Conservation (phyloP, 1,139 yeast genomes). For the Candida anutae region DNA sequence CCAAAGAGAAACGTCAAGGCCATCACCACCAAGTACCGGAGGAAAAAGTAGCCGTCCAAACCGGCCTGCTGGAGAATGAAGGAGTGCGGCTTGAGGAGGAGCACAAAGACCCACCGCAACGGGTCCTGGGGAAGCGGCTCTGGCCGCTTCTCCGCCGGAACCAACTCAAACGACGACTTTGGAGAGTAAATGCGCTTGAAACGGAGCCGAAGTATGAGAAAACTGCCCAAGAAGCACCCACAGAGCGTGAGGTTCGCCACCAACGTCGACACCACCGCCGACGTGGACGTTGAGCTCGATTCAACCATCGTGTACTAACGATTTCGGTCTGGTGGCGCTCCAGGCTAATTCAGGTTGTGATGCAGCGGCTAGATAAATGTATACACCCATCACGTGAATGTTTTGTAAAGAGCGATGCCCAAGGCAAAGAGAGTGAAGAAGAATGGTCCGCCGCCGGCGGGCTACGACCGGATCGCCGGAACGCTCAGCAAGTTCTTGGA, state of each 20-base stretch:
- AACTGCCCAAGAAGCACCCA: constrained; percentile 44
- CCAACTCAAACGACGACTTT: constrained; percentile 48
- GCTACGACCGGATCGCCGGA: constrained; percentile 64
- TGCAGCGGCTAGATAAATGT: too few relatives aligned
- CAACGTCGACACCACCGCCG: constrained; percentile 56
- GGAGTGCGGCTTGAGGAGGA: constrained; percentile 54
- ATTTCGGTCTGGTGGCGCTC: not conserved
- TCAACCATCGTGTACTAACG: not conserved
- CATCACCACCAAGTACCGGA: constrained; percentile 48
- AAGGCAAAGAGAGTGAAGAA: constrained; percentile 8
- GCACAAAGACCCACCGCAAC: constrained; percentile 51
- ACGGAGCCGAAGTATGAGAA: constrained; percentile 46
- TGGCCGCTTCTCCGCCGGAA: constrained; percentile 54
- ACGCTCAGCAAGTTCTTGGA: constrained; percentile 57
- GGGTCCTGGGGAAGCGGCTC: constrained; percentile 58
- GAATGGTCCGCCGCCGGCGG: constrained; percentile 53
- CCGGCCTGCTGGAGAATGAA: constrained; percentile 68
- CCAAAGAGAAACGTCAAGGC: constrained; percentile 34
- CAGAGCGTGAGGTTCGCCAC: constrained; percentile 49
- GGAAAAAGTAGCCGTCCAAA: constrained; percentile 64
- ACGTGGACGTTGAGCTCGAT: constrained; percentile 46
- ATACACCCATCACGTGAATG: too few relatives aligned
- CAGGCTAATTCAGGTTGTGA: too few relatives aligned
- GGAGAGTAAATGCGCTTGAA: constrained; percentile 64
- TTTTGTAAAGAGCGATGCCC: too few relatives aligned